Conservation (phyloP, 352 stramenopile species). For the Phytophthora sansomeana region DNA sequence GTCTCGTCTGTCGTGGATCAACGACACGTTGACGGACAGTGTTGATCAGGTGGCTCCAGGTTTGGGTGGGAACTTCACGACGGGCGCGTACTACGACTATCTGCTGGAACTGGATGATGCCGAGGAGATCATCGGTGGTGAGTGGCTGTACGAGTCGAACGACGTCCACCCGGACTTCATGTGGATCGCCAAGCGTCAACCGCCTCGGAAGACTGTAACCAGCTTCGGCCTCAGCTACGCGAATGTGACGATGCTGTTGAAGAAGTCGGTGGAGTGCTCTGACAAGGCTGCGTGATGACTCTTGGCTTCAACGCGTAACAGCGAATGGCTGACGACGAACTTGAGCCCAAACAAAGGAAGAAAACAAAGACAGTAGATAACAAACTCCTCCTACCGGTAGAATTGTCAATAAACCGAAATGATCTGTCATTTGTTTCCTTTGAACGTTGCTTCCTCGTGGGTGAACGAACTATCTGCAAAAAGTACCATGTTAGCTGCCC, state of each 20-base stretch:
- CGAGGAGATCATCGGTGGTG: slow-evolving; percentile 37
- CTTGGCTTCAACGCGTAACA: background rate
- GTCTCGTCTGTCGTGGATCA: slow-evolving; percentile 45
- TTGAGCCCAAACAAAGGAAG: no score
- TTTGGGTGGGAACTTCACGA: slow-evolving; percentile 21
- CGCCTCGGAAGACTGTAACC: slow-evolving; percentile 25
- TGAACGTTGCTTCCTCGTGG: no score
- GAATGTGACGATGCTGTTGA: slow-evolving; percentile 27
- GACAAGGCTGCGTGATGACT: slow-evolving; percentile 1
- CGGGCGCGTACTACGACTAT: slow-evolving; percentile 34
- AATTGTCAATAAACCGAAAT: no score
- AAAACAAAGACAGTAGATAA: background rate
- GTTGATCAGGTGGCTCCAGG: slow-evolving; percentile 27
- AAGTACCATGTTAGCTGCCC: no score
- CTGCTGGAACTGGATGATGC: slow-evolving; percentile 35
- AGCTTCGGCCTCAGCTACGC: slow-evolving; percentile 36
- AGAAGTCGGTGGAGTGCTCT: slow-evolving; percentile 14
- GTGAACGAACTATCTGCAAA: no score
- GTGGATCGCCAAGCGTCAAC: slow-evolving; percentile 30
- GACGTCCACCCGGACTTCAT: slow-evolving; percentile 42
- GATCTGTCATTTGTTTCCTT: no score
- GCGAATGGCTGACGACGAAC: background rate
- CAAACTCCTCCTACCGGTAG: no score
- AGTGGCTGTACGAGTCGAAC: slow-evolving; percentile 39
- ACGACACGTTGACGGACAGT: slow-evolving; percentile 36